phyloP scores from a whole-genome alignment of 441 rosid genomes.

The Manihot esculenta region DNA sequence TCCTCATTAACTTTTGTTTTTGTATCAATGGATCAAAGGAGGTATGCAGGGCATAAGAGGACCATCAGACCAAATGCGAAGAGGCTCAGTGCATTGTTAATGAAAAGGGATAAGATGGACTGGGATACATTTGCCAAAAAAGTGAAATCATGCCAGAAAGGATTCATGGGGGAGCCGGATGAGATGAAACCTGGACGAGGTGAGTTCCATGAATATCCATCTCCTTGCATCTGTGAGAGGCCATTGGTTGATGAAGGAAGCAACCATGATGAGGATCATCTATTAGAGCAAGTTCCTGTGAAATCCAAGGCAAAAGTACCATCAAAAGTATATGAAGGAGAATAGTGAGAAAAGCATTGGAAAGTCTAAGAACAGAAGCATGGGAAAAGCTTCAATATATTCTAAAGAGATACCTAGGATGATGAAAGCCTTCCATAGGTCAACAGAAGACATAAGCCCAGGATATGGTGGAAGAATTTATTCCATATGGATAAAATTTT shows the following conservation, averaged over 20 bases:
- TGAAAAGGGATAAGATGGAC: slow-evolving; percentile 62
- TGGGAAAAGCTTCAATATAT: slow-evolving; percentile 25
- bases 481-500: not conserved
- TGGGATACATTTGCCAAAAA: slow-evolving; percentile 80
- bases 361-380: slow-evolving; percentile 18
- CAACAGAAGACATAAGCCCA: not conserved
- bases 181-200: slow-evolving; percentile 85
- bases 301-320: slow-evolving; percentile 6
- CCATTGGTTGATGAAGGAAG: slow-evolving; percentile 39
- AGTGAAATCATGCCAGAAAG: slow-evolving; percentile 83
- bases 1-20: slow-evolving; percentile 16
- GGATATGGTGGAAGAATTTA: not conserved
- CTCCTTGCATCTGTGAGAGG: slow-evolving; percentile 78
- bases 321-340: not conserved
- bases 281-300: slow-evolving; percentile 6
- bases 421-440: slow-evolving; percentile 36
- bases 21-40: slow-evolving; percentile 39
- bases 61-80: slow-evolving; percentile 92
- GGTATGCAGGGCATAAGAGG: slow-evolving; percentile 95
- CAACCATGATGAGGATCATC: slow-evolving; percentile 25
- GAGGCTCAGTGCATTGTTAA: slow-evolving; percentile 76
- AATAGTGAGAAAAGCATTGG: slow-evolving; percentile 25
- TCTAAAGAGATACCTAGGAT: slow-evolving; percentile 29
- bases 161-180: slow-evolving; percentile 97
- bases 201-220: slow-evolving; percentile 88